Base-by-base conservation (phyloP, 2,329 filamentous ascomycete genomes). In the Calonectria pseudoreteaudii region DNA sequence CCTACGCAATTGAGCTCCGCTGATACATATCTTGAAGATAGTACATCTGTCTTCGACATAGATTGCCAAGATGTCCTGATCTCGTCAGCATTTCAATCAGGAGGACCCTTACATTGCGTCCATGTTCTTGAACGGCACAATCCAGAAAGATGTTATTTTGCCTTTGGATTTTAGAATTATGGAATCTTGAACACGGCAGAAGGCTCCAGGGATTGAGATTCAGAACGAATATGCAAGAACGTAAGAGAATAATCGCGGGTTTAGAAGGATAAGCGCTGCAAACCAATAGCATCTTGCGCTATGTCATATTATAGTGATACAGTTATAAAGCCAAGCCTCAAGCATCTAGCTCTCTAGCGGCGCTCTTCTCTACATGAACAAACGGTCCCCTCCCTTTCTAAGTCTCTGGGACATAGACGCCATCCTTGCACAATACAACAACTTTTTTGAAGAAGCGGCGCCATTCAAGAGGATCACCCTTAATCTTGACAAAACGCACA, bases 381-480 rank as follows among this genome's bases (percentile, higher is more conserved):
- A 79, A 76, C 68, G 76, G 66, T 49, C 77, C 78, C 72, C 66
- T 70, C 11, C 66, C 76, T 73, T 70, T 80, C 83, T 86, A 86
- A 75, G 82, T 74, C 60, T 87, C 86, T 3, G 86, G 86, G 72
- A 87, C 84, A 83, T 92, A 94, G 56, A 98, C 93, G 11, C 92
- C 95, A 82, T 98, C 95, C 82, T 94, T 94, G 86, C 96, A 97
- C 74, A 96, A 88, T 76, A 97, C 88, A 36, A 94, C 94, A n/a
- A 98, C 91, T 84, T 95, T 96, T 86, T 99, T 99, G 88, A 99
- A 99, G 83, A 99, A 95, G 41, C 97, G 89, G 74, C 97, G 91
- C 97, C 97, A 99, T 86, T 98, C 96, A 65, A 99, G 86, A 7
- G 97, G 97, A 86, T 99, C 97, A 8, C 97, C 97, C 86, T 98